Conservation (phyloP, 2,329 filamentous ascomycete species). For the Colletotrichum australisinense region DNA sequence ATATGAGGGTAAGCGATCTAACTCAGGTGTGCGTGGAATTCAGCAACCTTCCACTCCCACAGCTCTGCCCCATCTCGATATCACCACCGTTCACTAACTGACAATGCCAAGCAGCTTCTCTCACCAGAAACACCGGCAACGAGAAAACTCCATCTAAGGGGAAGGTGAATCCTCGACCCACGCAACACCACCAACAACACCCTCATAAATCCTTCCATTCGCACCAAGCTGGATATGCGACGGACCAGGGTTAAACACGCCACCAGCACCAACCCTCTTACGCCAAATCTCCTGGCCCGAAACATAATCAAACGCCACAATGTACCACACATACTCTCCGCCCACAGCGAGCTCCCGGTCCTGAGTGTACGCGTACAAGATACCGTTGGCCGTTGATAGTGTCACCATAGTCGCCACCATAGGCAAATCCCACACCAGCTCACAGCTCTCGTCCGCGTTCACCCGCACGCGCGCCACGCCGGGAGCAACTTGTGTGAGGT, state of each 20-base stretch:
- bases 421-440: too few species aligned
- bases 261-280: background rate
- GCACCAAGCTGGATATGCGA: background rate
- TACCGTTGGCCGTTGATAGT: background rate
- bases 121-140: background rate
- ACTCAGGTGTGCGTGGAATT: background rate
- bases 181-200: background rate
- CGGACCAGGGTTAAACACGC: background rate
- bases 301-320: background rate
- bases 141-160: background rate
- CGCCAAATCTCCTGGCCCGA: background rate
- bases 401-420: too few species aligned
- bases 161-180: background rate
- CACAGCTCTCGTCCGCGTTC: too few species aligned
- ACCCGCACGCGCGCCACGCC: too few species aligned
- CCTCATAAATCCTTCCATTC: background rate
- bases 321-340: background rate
- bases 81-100: background rate
- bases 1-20: background rate
- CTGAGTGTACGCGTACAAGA: background rate
- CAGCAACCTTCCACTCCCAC: background rate
- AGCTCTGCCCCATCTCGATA: background rate
- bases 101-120: background rate
- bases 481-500: too few species aligned
- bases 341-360: background rate